A percentile compares a stretch with the other conserved stretches of the same genome.
Evolutionary conservation across 1,139 yeast genomes (phyloP).

Genomic region (Geotrichum klebahnii): DNA sequence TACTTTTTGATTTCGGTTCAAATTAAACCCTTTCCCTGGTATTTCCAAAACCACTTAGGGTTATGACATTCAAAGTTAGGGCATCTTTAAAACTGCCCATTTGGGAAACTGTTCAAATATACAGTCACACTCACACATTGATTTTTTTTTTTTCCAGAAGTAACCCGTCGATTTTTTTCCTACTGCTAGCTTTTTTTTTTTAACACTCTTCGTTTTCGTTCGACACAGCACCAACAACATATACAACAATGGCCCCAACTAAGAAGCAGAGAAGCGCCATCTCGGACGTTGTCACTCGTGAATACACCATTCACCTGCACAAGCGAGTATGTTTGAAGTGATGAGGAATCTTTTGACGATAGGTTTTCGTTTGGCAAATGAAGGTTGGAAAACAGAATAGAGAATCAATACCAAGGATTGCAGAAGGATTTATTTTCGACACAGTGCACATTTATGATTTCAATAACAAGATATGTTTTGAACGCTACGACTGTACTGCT

Average conservation of each 20-base stretch:
- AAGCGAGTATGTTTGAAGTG: conserved; percentile 76
- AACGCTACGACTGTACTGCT: neutral
- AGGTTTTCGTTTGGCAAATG: neutral
- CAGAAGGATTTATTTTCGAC: no score
- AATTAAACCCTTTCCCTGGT: no score
- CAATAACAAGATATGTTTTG: no score
- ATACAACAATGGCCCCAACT: conserved; percentile 39
- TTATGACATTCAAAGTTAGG: no score
- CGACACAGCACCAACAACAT: conserved; percentile 21
- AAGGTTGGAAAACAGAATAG: neutral
- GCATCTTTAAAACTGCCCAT: no score
- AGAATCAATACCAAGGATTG: neutral
- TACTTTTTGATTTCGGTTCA: no score
- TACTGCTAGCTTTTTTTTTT: no score
- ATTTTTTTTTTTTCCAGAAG: no score
- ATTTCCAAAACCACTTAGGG: no score
- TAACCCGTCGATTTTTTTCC: conserved; percentile 19
- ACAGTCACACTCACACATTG: no score
- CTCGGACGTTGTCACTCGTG: conserved; percentile 99
- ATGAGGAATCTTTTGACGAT: neutral
- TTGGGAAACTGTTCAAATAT: no score
- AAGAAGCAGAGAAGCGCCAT: conserved; percentile 68
- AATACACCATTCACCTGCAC: conserved; percentile 99
- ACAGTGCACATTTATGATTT: no score
- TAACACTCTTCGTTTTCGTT: conserved; percentile 12